phyloP scores from a whole-genome alignment of 2,329 filamentous ascomycete genomes.

The Diaporthe aspalathi region DNA sequence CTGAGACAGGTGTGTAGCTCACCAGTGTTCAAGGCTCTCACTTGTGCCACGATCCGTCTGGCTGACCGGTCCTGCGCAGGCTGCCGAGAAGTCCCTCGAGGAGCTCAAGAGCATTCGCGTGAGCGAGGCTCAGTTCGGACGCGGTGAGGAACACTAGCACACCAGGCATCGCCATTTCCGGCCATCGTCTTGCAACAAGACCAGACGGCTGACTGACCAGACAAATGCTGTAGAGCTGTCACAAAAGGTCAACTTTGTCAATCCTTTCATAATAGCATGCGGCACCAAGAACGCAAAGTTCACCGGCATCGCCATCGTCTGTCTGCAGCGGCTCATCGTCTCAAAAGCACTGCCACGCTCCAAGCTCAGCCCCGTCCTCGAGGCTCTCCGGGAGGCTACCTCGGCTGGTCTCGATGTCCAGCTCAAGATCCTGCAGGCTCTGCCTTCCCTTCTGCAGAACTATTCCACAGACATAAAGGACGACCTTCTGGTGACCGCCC shows the following conservation, averaged over 20 bases:
- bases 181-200: conserved; percentile 39
- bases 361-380: conserved; percentile 85
- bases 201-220: conserved; percentile 25
- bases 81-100: conserved; percentile 91
- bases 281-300: conserved; percentile 91
- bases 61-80: conserved; percentile 60
- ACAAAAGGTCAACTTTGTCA: conserved; percentile 84
- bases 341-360: conserved; percentile 81
- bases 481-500: conserved; percentile 80
- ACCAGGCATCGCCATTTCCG: conserved; percentile 48
- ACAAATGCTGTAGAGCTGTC: conserved; percentile 74
- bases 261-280: conserved; percentile 94
- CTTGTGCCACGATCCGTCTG: not conserved
- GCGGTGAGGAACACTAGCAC: conserved; percentile 34
- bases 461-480: conserved; percentile 85
- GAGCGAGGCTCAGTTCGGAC: conserved; percentile 76
- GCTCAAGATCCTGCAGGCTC: conserved; percentile 91
- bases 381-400: conserved; percentile 87
- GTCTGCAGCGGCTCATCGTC: conserved; percentile 88
- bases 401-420: conserved; percentile 88
- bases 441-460: conserved; percentile 90
- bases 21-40: conserved; percentile 43
- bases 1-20: conserved; percentile 74
- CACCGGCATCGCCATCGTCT: conserved; percentile 86
- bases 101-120: conserved; percentile 83